Conservation (phyloP, 495 filamentous ascomycete species). For the Penicillium paxilli region DNA sequence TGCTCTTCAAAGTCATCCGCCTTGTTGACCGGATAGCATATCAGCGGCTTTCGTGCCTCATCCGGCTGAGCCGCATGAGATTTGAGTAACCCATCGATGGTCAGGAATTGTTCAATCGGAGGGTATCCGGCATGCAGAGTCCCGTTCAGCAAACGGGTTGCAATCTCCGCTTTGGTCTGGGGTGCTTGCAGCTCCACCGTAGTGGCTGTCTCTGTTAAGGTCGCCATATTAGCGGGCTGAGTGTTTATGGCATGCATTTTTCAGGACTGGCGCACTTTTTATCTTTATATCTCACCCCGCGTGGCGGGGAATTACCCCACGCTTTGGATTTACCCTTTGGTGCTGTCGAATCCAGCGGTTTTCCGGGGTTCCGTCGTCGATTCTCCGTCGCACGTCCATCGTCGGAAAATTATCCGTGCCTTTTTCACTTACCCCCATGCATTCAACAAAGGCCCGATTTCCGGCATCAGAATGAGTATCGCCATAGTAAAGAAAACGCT, state of each 20-base stretch:
- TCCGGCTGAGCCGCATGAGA: conserved; percentile 24
- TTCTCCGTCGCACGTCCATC: not conserved
- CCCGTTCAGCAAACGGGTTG: conserved; percentile 24
- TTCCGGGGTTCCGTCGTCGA: not conserved
- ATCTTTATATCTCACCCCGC: not conserved
- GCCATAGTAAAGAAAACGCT: no score
- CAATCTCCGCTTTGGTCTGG: conserved; percentile 16
- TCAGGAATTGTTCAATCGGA: conserved; percentile 21
- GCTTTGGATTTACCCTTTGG: not conserved
- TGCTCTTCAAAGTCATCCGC: conserved; percentile 28
- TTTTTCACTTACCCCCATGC: no score
- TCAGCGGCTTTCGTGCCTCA: conserved; percentile 14
- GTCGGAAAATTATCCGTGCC: not conserved
- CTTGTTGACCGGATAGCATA: conserved; percentile 23
- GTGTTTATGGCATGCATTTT: not conserved
- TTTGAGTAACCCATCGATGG: conserved; percentile 25
- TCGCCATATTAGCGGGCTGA: conserved; percentile 18
- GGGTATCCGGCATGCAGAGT: conserved; percentile 26
- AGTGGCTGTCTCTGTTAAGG: conserved; percentile 14
- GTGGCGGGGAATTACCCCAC: not conserved
- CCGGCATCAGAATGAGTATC: no score
- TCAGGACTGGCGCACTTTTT: not conserved
- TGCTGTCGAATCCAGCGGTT: no score
- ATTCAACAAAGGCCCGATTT: no score
- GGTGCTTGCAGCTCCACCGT: conserved; percentile 5